Evolutionary conservation across 2,329 filamentous ascomycete species (phyloP), one percentile per base, ranked within the genome.

Genomic region (Aspergillus proliferans): DNA sequence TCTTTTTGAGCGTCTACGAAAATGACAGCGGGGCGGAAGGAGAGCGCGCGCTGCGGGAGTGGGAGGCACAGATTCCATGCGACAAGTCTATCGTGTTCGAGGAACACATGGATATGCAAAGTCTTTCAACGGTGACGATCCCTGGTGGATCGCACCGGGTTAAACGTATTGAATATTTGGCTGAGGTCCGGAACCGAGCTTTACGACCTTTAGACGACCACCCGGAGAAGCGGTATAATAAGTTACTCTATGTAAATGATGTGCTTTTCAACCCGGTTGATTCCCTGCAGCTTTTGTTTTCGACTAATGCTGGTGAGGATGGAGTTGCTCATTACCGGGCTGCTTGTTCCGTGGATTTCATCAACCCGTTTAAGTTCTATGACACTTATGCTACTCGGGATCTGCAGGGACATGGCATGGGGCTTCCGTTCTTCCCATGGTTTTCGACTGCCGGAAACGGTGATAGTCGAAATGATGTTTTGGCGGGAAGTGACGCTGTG

Each of bases 301-400:
- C 79, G 2, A 83, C 81, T 4, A 80, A 83, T 54, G 65, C 71
- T 18, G 72, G 78, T 47, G 64, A 71, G 6, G 67, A 76, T 26
- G 84, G 83, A 9, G 65, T 68, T 19, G 60, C 79, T 0, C 70
- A 74, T 43, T 90, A 89, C 60, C 79, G 84, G 9, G 83, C 85
- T 3, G 85, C 84, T 2, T 90, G 87, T 60, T 84, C 84, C 1
- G 75, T 87, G n/a, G 87, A 91, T 69, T 89, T 85, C 60, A 82
- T 84, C 60, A 81, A 83, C 53, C 81, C 85, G 0, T 82, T 88
- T 68, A 84, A 86, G 53, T 87, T 86, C 62, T 90, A 91, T 65
- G 87, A 91, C 65, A 83, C 85, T 0, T 89, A 86, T 66, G 87
- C 86, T 2, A 84, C 83, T 24, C 76, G 86, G 18, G 87, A 90